Base-by-base conservation (phyloP, 2,329 filamentous ascomycete species). In the Fusarium continuum region DNA sequence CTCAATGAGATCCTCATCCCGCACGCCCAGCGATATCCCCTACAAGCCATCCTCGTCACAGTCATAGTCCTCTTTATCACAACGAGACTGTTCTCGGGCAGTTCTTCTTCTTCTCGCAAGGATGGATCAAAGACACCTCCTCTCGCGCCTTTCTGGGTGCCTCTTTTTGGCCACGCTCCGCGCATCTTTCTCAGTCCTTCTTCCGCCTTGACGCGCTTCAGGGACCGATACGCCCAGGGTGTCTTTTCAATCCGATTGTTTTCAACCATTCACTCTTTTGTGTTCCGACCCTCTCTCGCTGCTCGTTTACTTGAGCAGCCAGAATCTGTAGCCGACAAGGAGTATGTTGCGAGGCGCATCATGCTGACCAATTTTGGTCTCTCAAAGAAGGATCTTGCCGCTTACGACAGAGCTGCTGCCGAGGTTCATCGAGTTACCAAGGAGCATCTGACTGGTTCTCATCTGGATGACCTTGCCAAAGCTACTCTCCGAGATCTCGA, bases 61-160 rank as follows among this genome's bases (percentile, higher is more conserved):
- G 25, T 72, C 10, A 32, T 75, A 39, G 43, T 68, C 19, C 49
- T 75, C 7, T 41, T 73, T 25, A 9, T 73, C 29, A 69, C 72
- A 17, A 72, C 72, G 3, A 67, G 67, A 43, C 49, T 69, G 20
- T 52, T 74, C 49, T 59, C 64, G 3, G 63, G 63, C 20, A 39
- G 46, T 19, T 41, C 68, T 20, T 62, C 87, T 82, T 90, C 59
- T 34, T 39, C 41, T 25, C 25, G 35, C 23, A 55, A 57, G 25
- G 53, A 68, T 57, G 58, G 64, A 14, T 58, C 58, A 25, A 67
- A 52, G 28, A 61, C 45, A 8, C 72, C 73, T 10, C 66, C 70
- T 6, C 59, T 64, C 41, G 75, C 74, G 3, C 71, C 74, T 4
- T 76, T 73, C 45, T 78, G 74, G 73, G 41, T 78, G 2, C 77